Conservation (phyloP, 495 filamentous ascomycete genomes). For the Podospora comata region DNA sequence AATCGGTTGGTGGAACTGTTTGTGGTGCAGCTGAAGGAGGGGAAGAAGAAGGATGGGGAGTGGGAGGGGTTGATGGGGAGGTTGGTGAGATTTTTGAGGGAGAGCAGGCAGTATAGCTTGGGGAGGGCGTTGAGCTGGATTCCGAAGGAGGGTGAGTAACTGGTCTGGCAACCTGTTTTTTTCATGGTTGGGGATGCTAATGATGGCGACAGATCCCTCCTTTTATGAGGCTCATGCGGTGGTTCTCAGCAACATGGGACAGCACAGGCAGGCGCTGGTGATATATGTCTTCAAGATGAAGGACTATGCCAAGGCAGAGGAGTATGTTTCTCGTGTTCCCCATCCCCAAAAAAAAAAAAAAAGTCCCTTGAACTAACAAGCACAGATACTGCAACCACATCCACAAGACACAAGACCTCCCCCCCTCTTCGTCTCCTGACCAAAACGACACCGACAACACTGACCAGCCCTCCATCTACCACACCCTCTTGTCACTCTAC, state of each 20-base stretch:
- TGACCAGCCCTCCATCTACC: conserved; percentile 72
- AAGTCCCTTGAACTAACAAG: conserved; percentile 6
- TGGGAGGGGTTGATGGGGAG: conserved; percentile 58
- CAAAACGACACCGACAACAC: conserved; percentile 54
- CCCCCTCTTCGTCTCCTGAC: conserved; percentile 38
- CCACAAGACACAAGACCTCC: conserved; percentile 58
- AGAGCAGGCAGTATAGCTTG: conserved; percentile 75
- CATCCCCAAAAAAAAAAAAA: too few species aligned
- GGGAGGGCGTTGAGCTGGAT: conserved; percentile 70
- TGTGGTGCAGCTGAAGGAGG: conserved; percentile 54
- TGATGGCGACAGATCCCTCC: conserved; percentile 57
- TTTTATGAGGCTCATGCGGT: conserved; percentile 91
- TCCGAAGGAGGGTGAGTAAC: conserved; percentile 67
- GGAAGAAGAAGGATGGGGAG: conserved; percentile 42
- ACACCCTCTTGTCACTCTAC: conserved; percentile 86
- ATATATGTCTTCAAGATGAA: conserved; percentile 95
- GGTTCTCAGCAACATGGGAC: conserved; percentile 91
- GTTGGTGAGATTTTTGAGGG: conserved; percentile 70
- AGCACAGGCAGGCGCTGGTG: conserved; percentile 88
- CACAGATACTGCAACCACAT: conserved; percentile 83
- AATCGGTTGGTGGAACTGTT: conserved; percentile 77
- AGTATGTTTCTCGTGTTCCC: conserved; percentile 50
- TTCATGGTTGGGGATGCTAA: too few species aligned
- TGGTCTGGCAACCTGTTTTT: too few species aligned
- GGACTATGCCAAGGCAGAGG: conserved; percentile 86